Evolutionary conservation across 805 yeast genomes (phyloP).

Genomic region (Teunomyces atbi): DNA sequence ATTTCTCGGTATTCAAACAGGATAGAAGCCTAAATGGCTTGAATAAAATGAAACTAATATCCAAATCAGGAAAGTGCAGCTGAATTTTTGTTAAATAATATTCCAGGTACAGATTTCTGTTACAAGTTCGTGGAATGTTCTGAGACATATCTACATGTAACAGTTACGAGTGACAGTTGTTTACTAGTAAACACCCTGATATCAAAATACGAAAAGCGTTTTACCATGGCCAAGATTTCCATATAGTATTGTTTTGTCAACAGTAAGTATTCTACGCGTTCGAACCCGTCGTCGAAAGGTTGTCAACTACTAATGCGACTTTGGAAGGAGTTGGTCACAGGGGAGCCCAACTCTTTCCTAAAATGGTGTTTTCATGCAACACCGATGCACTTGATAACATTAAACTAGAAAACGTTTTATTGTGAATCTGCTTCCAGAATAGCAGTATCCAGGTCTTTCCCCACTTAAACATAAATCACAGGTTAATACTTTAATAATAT

Average conservation of each 20-base stretch:
- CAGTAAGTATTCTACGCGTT: not conserved
- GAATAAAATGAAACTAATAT: not conserved
- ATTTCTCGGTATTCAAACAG: not conserved
- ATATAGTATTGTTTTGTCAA: not conserved
- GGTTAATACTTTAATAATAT: not conserved
- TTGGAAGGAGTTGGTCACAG: not conserved
- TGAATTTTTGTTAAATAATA: not conserved
- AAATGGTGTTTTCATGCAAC: not conserved
- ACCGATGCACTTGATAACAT: not conserved
- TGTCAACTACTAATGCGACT: not conserved
- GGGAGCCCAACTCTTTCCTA: conserved; percentile 1
- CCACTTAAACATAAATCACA: not conserved
- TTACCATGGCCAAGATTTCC: not conserved
- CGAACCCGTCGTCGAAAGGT: not conserved
- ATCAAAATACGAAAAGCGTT: not conserved
- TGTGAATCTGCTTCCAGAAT: not conserved
- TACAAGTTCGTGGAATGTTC: not conserved
- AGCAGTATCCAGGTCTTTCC: not conserved
- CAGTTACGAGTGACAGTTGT: not conserved
- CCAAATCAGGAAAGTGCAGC: conserved; percentile 2
- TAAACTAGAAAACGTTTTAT: not conserved
- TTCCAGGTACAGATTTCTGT: not conserved
- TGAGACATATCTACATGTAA: not conserved
- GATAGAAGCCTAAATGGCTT: not conserved
- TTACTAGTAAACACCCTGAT: not conserved